Conservation (phyloP, 1,284 basidiomycete genomes). For the Sanghuangporus baumii region DNA sequence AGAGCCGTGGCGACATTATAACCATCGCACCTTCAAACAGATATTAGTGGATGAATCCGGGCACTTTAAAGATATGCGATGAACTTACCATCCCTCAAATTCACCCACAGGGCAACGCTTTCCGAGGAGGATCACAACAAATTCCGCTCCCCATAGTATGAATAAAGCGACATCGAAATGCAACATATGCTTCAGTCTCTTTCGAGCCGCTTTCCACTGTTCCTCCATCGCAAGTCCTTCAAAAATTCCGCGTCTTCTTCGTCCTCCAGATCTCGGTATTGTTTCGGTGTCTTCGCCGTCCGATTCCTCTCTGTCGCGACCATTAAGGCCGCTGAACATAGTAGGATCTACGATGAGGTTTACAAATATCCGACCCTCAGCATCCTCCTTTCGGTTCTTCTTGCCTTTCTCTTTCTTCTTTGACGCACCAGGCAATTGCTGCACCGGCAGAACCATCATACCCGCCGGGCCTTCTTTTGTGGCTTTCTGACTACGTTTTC, state of each 20-base stretch:
- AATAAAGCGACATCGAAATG: slow-evolving; percentile 43
- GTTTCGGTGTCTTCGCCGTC: slow-evolving; percentile 23
- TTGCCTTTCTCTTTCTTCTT: slow-evolving; percentile 31
- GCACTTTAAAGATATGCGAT: slow-evolving; percentile 2
- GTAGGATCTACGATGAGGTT: slow-evolving; percentile 67
- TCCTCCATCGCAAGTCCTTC: slow-evolving; percentile 59
- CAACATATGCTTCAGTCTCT: slow-evolving; percentile 46
- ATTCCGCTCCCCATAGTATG: slow-evolving; percentile 52
- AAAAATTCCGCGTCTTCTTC: slow-evolving; percentile 44
- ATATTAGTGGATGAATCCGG: slow-evolving; percentile 4
- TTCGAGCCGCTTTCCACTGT: slow-evolving; percentile 52
- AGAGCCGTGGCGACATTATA: slow-evolving; percentile 61
- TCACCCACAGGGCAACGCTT: slow-evolving; percentile 55
- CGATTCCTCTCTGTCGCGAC: slow-evolving; percentile 27
- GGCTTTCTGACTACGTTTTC: slow-evolving; percentile 23
- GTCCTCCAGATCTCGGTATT: slow-evolving; percentile 16
- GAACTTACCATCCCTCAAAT: slow-evolving; percentile 57
- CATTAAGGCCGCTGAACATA: slow-evolving; percentile 38
- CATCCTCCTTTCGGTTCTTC: slow-evolving; percentile 31
- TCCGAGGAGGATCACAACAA: slow-evolving; percentile 55
- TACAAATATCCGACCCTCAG: slow-evolving; percentile 50
- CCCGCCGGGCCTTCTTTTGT: slow-evolving; percentile 35
- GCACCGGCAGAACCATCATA: slow-evolving; percentile 63
- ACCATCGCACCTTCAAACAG: slow-evolving; percentile 56
- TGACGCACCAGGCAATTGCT: slow-evolving; percentile 35